Evolutionary conservation across 345 rosid species (phyloP).

Genomic region (Carallia pectinifolia): DNA sequence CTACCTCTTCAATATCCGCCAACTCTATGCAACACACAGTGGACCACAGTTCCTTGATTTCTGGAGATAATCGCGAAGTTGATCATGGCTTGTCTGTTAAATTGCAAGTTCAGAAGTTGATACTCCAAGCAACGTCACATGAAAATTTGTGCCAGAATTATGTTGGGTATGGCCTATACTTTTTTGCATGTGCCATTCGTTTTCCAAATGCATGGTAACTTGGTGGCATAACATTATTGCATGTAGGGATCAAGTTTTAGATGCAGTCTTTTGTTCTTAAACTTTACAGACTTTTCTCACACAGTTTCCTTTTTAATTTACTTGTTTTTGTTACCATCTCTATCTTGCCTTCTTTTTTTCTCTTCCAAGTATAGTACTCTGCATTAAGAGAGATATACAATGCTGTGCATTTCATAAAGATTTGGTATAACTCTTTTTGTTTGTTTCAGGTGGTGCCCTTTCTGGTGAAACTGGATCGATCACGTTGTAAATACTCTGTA

Average conservation of each 20-base stretch:
- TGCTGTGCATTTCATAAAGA: too few species aligned
- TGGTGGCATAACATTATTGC: neutral
- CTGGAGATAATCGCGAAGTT: slow-evolving; percentile 82
- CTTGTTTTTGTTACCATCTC: too few species aligned
- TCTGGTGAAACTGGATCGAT: slow-evolving; percentile 51
- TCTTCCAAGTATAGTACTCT: too few species aligned
- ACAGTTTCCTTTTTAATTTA: too few species aligned
- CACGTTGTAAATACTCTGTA: slow-evolving; percentile 16
- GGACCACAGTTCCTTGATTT: slow-evolving; percentile 67
- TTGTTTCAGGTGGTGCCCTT: slow-evolving; percentile 87
- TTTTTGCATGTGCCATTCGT: neutral
- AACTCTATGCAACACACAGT: slow-evolving; percentile 47
- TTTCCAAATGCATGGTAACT: too few species aligned
- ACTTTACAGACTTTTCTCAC: too few species aligned
- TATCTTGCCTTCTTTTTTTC: too few species aligned
- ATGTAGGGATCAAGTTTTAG: neutral
- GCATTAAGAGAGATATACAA: too few species aligned
- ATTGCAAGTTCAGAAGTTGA: slow-evolving; percentile 93
- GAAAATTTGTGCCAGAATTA: slow-evolving; percentile 97
- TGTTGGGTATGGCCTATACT: slow-evolving; percentile 63
- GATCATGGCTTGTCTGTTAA: slow-evolving; percentile 91
- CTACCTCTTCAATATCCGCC: slow-evolving; percentile 47
- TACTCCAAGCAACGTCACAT: slow-evolving; percentile 75
- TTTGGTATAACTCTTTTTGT: neutral
- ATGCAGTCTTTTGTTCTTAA: neutral